A percentile compares a stretch with the other conserved stretches of the same genome.
phyloP scores from a whole-genome alignment of 1,284 basidiomycete genomes.

The Ceratobasidium sp. region DNA sequence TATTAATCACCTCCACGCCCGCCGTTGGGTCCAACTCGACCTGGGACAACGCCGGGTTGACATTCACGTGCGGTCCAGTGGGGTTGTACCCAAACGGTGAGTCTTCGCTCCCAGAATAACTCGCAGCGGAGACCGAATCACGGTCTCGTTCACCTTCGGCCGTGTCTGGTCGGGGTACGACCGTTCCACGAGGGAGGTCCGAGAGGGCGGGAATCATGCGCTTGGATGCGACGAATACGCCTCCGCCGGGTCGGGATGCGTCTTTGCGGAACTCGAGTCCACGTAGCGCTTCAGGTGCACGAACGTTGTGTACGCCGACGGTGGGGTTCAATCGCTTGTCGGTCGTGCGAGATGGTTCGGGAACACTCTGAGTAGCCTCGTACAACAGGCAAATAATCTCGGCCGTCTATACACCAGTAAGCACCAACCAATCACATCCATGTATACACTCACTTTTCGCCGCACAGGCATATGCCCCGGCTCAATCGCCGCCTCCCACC shows the following conservation, averaged over 20 bases:
- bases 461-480: constrained; percentile 90
- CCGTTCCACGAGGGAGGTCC: constrained; percentile 67
- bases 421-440: neutral
- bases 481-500: constrained; percentile 81
- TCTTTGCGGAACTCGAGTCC: constrained; percentile 66
- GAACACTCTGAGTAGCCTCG: constrained; percentile 74
- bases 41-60: constrained; percentile 48
- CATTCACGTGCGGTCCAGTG: constrained; percentile 41
- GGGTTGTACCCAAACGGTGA: constrained; percentile 19
- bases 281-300: constrained; percentile 44
- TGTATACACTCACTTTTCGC: constrained; percentile 68
- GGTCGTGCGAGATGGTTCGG: constrained; percentile 49
- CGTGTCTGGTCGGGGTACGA: constrained; percentile 60
- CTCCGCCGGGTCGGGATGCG: constrained; percentile 77
- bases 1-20: constrained; percentile 76
- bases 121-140: constrained; percentile 42
- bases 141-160: constrained; percentile 30
- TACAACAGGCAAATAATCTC: constrained; percentile 92
- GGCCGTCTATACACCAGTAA: constrained; percentile 67
- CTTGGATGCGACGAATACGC: constrained; percentile 73
- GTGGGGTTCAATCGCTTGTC: constrained; percentile 73
- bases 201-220: constrained; percentile 60
- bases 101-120: constrained; percentile 40
- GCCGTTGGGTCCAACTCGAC: constrained; percentile 49
- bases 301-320: constrained; percentile 65